Percentiles rank a stretch among this genome's conserved stretches.
phyloP scores from a whole-genome alignment of 1,284 basidiomycete genomes.

The Microbotryomycetes sp. region DNA sequence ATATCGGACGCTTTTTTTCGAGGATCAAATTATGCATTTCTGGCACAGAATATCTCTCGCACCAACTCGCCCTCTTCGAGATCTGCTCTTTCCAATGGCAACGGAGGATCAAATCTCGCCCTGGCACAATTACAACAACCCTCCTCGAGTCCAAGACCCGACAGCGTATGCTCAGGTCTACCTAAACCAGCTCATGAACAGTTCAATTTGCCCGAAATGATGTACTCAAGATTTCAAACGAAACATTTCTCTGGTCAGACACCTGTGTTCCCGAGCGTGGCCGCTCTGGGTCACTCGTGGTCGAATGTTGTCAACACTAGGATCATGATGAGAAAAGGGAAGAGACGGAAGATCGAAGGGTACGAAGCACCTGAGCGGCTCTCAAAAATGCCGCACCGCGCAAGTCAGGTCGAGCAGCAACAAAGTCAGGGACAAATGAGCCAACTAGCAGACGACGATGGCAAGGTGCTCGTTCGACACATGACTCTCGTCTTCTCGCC shows the following conservation, averaged over 20 bases:
- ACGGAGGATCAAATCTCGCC: too few relatives aligned
- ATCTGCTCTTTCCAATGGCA: constrained; percentile 13
- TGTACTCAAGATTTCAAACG: constrained; percentile 63
- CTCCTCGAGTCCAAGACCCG: not conserved
- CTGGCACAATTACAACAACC: too few relatives aligned
- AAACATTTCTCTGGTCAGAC: constrained; percentile 61
- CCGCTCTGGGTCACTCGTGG: constrained; percentile 79
- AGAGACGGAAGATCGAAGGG: constrained; percentile 56
- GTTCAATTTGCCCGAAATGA: constrained; percentile 36
- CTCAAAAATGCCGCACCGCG: not conserved
- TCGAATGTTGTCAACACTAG: constrained; percentile 78
- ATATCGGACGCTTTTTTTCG: constrained; percentile 63
- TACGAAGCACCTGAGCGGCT: not conserved
- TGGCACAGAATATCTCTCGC: constrained; percentile 1
- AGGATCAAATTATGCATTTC: too few relatives aligned
- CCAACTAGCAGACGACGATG: constrained; percentile 6
- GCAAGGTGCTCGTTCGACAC: constrained; percentile 30
- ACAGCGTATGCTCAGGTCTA: constrained; percentile 1
- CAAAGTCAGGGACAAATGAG: constrained; percentile 7
- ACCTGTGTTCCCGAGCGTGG: constrained; percentile 59
- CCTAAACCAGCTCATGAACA: constrained; percentile 38
- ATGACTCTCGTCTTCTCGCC: constrained; percentile 66
- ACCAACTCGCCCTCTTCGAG: constrained; percentile 24
- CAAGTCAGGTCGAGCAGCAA: not conserved
- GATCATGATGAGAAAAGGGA: constrained; percentile 72